phyloP scores from a whole-genome alignment of 2,329 filamentous ascomycete genomes.

The Chrysosporium keratinophilum region DNA sequence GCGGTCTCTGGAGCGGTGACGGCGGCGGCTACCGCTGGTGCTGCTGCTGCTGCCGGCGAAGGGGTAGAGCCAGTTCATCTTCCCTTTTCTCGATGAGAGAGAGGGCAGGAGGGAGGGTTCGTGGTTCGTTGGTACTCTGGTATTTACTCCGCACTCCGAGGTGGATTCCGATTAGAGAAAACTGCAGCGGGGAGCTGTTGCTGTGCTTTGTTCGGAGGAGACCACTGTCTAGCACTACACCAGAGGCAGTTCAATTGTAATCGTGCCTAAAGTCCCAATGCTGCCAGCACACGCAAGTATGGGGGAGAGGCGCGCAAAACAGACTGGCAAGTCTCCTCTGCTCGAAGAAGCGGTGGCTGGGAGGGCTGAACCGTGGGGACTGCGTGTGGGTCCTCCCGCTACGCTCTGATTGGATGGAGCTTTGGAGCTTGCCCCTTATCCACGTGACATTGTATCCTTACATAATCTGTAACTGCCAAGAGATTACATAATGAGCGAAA shows the following conservation, averaged over 20 bases:
- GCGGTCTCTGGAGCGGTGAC: slow-evolving; percentile 26
- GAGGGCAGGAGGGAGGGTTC: too few species aligned
- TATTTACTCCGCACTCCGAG: too few species aligned
- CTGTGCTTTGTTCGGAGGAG: too few species aligned
- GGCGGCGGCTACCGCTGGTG: slow-evolving; percentile 20
- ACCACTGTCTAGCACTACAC: too few species aligned
- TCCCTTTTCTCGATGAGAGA: not conserved
- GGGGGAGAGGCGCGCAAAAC: not conserved
- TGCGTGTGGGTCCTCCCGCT: slow-evolving; percentile 1
- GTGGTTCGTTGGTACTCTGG: too few species aligned
- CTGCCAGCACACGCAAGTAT: too few species aligned
- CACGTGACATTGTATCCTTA: not conserved
- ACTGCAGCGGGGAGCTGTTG: too few species aligned
- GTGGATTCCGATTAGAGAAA: too few species aligned
- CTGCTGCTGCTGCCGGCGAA: slow-evolving; percentile 19
- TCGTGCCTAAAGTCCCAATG: too few species aligned
- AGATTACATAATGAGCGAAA: not conserved
- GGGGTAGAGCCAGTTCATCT: slow-evolving; percentile 40
- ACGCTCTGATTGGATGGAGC: not conserved
- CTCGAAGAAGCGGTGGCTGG: slow-evolving; percentile 3
- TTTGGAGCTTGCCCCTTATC: not conserved
- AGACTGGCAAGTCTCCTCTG: not conserved
- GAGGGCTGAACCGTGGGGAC: not conserved
- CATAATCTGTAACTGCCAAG: not conserved
- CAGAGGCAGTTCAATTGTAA: too few species aligned